Percentiles rank a stretch among this genome's conserved stretches.
Conservation (phyloP, 305 asterid genomes). For the Petunia hybrid region DNA sequence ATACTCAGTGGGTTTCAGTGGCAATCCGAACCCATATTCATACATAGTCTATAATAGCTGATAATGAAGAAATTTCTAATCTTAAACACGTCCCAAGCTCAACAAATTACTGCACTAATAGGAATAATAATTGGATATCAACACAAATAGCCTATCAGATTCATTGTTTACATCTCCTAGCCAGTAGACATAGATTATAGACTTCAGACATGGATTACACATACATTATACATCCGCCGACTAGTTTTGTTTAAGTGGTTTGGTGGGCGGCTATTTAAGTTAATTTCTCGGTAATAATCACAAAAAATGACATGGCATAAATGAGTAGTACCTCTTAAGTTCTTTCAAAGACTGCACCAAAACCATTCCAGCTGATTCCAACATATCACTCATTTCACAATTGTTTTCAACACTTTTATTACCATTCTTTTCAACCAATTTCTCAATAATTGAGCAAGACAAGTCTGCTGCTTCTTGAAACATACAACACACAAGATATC, state of each 20-base stretch:
- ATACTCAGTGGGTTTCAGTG: too few species aligned
- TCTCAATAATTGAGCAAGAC: slow-evolving; percentile 63
- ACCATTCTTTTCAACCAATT: slow-evolving; percentile 44
- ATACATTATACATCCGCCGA: too few species aligned
- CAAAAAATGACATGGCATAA: neutral
- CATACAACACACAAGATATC: slow-evolving; percentile 76
- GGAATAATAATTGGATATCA: too few species aligned
- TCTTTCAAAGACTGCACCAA: slow-evolving; percentile 79
- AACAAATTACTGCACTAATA: neutral
- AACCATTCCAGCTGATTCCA: slow-evolving; percentile 92
- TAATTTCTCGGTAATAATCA: too few species aligned
- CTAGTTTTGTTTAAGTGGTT: too few species aligned
- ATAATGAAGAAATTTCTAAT: neutral
- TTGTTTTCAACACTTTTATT: slow-evolving; percentile 35
- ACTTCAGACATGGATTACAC: too few species aligned
- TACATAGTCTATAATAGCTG: neutral
- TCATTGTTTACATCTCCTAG: too few species aligned
- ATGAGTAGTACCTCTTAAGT: slow-evolving; percentile 56
- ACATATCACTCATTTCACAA: slow-evolving; percentile 60
- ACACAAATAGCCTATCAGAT: too few species aligned
- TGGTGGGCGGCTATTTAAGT: too few species aligned
- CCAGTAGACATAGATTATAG: too few species aligned
- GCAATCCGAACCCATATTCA: too few species aligned
- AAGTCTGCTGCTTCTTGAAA: slow-evolving; percentile 67
- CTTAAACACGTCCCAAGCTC: neutral